phyloP scores from a whole-genome alignment of 768 basidiomycete genomes.

The Phylloporus sp. region DNA sequence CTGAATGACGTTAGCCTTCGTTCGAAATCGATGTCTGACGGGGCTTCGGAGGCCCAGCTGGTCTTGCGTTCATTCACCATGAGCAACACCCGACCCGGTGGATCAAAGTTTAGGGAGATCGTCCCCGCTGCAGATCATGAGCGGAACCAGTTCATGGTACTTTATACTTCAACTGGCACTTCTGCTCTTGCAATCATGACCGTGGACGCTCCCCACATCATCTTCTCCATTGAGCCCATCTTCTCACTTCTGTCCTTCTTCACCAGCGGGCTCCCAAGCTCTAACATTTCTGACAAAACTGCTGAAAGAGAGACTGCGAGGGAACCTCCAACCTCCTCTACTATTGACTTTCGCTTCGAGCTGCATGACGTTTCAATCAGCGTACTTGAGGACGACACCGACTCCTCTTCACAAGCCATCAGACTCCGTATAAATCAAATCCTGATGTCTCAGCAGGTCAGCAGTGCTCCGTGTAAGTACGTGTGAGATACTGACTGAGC shows the following conservation, averaged over 20 bases:
- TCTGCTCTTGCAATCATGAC: slow-evolving; percentile 78
- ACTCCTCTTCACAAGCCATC: slow-evolving; percentile 80
- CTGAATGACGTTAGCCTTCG: slow-evolving; percentile 76
- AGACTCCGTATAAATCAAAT: slow-evolving; percentile 80
- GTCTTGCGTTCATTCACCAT: slow-evolving; percentile 89
- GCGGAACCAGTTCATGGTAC: slow-evolving; percentile 89
- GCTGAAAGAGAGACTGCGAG: slow-evolving; percentile 12
- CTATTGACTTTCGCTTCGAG: slow-evolving; percentile 73
- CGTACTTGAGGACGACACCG: slow-evolving; percentile 80
- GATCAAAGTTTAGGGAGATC: slow-evolving; percentile 87
- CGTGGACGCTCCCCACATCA: slow-evolving; percentile 87
- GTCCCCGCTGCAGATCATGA: slow-evolving; percentile 88
- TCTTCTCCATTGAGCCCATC: slow-evolving; percentile 89
- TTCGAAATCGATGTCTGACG: slow-evolving; percentile 77
- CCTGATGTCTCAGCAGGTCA: slow-evolving; percentile 86
- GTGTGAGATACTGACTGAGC: slow-evolving; percentile 6
- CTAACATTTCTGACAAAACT: slow-evolving; percentile 11
- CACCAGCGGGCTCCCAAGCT: slow-evolving; percentile 46
- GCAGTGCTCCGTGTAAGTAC: slow-evolving; percentile 12
- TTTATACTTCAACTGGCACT: slow-evolving; percentile 73
- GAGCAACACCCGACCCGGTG: slow-evolving; percentile 79
- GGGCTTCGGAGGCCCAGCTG: slow-evolving; percentile 83
- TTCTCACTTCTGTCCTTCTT: slow-evolving; percentile 88
- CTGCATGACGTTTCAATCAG: slow-evolving; percentile 87
- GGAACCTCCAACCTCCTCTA: slow-evolving; percentile 9